Evolutionary conservation across 2,329 filamentous ascomycete species (phyloP).

Genomic region (Colletotrichum sojae): DNA sequence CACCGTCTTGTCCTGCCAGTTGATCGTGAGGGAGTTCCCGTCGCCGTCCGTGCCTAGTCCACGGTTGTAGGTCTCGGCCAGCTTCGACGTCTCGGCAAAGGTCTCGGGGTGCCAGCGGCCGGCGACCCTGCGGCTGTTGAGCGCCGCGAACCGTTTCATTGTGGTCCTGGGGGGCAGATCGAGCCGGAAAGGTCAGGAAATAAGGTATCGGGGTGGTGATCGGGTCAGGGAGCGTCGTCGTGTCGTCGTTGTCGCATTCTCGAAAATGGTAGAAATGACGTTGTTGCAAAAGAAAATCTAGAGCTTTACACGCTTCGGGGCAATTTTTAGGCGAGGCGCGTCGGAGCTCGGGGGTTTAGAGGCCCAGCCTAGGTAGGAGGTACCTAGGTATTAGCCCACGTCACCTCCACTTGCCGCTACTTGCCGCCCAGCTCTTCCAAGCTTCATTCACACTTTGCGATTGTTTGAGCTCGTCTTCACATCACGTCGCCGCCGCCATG

Average conservation of each 20-base stretch:
- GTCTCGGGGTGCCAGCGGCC: neutral
- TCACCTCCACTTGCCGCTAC: conserved; percentile 32
- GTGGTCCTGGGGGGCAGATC: too few relatives aligned
- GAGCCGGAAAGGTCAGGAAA: too few relatives aligned
- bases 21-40: conserved; percentile 51
- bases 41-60: conserved; percentile 50
- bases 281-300: neutral
- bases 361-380: conserved; percentile 13
- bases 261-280: neutral
- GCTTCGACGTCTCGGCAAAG: neutral
- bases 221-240: too few relatives aligned
- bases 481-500: conserved; percentile 47
- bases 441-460: conserved; percentile 6
- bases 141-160: too few relatives aligned
- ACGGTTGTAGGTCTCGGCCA: conserved; percentile 47
- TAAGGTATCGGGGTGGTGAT: too few relatives aligned
- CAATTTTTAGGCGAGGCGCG: conserved; percentile 39
- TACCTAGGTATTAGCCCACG: neutral
- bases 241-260: too few relatives aligned
- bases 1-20: conserved; percentile 59
- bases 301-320: conserved; percentile 38
- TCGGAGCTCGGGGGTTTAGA: conserved; percentile 27
- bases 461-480: neutral
- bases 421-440: conserved; percentile 17
- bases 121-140: neutral